Conservation (phyloP, 371 early-diverging fungal species). For the Chytridium lagenaria region DNA sequence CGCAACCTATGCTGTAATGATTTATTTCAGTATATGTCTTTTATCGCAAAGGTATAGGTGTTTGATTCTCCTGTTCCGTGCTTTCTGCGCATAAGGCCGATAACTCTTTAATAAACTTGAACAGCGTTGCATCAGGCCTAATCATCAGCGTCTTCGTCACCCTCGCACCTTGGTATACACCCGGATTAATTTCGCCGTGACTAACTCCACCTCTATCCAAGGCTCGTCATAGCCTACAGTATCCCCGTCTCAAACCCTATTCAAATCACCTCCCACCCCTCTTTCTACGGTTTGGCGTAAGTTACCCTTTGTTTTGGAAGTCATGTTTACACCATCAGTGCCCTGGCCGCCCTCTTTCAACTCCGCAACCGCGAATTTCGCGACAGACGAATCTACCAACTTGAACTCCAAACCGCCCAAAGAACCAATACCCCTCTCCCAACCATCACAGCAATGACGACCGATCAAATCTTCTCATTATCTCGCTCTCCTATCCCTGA, state of each 20-base stretch:
- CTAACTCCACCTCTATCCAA: background rate
- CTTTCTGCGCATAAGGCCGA: background rate
- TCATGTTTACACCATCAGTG: too few species aligned
- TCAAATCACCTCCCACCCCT: background rate
- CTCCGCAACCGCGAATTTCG: background rate
- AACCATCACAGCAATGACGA: background rate
- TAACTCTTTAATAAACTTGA: background rate
- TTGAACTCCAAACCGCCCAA: background rate
- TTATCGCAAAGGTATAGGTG: background rate
- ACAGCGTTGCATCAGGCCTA: background rate
- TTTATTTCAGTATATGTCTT: background rate
- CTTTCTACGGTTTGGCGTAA: background rate
- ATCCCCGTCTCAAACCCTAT: background rate
- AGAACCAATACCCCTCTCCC: background rate
- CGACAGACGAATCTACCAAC: background rate
- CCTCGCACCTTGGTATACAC: background rate
- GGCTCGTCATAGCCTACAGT: background rate
- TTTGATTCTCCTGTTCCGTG: too few species aligned
- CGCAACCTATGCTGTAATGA: background rate
- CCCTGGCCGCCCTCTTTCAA: background rate
- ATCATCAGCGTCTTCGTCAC: background rate
- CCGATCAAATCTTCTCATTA: background rate
- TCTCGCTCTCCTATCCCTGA: too few species aligned
- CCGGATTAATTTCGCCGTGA: background rate
- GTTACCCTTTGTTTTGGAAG: too few species aligned